A percentile compares a stretch with the other conserved stretches of the same genome.
Conservation (phyloP, 208 protist genomes). For the Acanthamoeba culbertsoni region DNA sequence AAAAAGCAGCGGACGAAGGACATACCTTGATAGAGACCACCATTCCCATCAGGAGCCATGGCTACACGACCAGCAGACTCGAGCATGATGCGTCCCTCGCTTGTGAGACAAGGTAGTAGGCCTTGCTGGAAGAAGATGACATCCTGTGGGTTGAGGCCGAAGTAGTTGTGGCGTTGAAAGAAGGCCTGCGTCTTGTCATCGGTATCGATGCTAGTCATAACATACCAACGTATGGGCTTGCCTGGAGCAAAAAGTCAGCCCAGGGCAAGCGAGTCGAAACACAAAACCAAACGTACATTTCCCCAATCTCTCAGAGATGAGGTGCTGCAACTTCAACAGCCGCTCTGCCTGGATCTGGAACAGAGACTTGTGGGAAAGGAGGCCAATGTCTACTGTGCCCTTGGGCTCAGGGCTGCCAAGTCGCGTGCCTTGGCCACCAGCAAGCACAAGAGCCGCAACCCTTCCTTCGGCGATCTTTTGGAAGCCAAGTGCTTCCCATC, state of each 20-base stretch:
- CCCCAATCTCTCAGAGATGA: slow-evolving; percentile 74
- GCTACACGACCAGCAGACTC: slow-evolving; percentile 82
- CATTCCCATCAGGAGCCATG: slow-evolving; percentile 96
- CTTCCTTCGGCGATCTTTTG: slow-evolving; percentile 84
- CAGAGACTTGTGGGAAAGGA: slow-evolving; percentile 92
- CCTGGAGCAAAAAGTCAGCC: no score
- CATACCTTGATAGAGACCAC: slow-evolving; percentile 90
- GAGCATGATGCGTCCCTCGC: slow-evolving; percentile 93
- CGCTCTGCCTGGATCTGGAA: slow-evolving; percentile 97
- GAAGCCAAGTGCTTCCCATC: slow-evolving; percentile 55
- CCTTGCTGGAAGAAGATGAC: slow-evolving; percentile 95
- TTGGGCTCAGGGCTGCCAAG: slow-evolving; percentile 96
- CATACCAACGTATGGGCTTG: slow-evolving; percentile 82
- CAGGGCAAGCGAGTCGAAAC: no score
- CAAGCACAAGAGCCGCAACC: slow-evolving; percentile 93
- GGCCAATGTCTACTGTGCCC: slow-evolving; percentile 88
- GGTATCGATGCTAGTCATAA: slow-evolving; percentile 98
- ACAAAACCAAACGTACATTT: no score
- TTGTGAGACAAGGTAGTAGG: slow-evolving; percentile 89
- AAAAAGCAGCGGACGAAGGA: no score
- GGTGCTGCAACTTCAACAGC: slow-evolving; percentile 86
- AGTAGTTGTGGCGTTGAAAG: slow-evolving; percentile 92
- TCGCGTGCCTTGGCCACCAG: slow-evolving; percentile 97
- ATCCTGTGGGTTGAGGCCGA: slow-evolving; percentile 90
- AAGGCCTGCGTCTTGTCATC: slow-evolving; percentile 89